Evolutionary conservation across 441 rosid genomes (phyloP).

Genomic region (Pelargonium fulgidum): DNA sequence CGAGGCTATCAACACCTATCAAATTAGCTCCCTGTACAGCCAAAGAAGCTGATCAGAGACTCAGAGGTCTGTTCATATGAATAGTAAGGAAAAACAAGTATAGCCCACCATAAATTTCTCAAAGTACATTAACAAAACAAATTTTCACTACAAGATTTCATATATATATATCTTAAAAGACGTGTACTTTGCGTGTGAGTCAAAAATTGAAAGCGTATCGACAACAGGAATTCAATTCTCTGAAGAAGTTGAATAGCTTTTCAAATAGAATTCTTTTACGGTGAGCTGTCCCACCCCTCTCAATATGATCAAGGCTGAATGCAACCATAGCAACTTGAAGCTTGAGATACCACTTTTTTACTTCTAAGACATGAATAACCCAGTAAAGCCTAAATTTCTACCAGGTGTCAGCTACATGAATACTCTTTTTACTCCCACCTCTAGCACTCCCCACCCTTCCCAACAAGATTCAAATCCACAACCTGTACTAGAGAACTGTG

Average conservation of each 20-base stretch:
- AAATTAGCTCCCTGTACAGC: constrained; percentile 52
- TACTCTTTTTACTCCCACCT: neutral
- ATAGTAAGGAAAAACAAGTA: neutral
- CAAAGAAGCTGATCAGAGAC: constrained; percentile 21
- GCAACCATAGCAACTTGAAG: too few relatives aligned
- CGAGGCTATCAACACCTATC: constrained; percentile 85
- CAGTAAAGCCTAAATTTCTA: neutral
- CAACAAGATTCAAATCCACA: too few relatives aligned
- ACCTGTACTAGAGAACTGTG: too few relatives aligned
- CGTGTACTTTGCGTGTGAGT: too few relatives aligned
- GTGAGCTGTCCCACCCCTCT: too few relatives aligned
- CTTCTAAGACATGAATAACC: neutral
- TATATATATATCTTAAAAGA: too few relatives aligned
- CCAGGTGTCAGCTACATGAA: neutral
- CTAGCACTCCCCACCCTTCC: neutral
- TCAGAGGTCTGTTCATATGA: neutral
- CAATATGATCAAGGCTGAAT: too few relatives aligned
- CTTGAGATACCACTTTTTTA: too few relatives aligned
- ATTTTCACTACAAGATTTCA: neutral
- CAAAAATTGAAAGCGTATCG: too few relatives aligned
- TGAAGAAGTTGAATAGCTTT: too few relatives aligned
- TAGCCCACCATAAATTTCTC: neutral
- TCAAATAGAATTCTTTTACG: too few relatives aligned
- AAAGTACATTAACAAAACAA: neutral
- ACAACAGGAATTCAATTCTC: too few relatives aligned